phyloP scores from a whole-genome alignment of 179 eudicot genomes.

The Pouteria campechiana region DNA sequence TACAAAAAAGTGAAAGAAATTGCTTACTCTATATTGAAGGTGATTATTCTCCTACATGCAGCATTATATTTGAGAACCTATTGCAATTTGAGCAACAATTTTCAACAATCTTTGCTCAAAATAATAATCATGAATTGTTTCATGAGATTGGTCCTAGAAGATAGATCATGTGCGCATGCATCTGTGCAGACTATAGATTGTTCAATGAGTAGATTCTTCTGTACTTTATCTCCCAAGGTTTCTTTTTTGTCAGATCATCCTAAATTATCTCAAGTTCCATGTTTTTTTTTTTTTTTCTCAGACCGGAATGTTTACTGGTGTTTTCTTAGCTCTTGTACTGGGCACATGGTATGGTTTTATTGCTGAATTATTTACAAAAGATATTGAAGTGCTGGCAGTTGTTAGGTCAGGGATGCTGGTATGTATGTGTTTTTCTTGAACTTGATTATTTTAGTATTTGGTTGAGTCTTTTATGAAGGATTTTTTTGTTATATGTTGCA shows the following conservation, averaged over 20 bases:
- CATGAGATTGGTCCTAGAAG: too few relatives aligned
- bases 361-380: slow-evolving; percentile 49
- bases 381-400: slow-evolving; percentile 36
- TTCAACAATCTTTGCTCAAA: too few relatives aligned
- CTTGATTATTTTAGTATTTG: background rate
- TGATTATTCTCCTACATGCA: slow-evolving; percentile 1
- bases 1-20: slow-evolving; percentile 47
- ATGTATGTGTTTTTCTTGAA: slow-evolving; percentile 1
- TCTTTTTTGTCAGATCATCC: background rate
- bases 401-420: slow-evolving; percentile 52
- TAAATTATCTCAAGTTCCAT: too few relatives aligned
- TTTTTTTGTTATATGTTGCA: slow-evolving; percentile 7
- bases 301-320: slow-evolving; percentile 49
- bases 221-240: background rate
- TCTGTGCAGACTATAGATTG: too few relatives aligned
- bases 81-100: too few relatives aligned
- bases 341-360: slow-evolving; percentile 47
- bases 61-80: too few relatives aligned
- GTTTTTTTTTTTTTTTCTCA: slow-evolving; percentile 12
- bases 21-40: slow-evolving; percentile 44
- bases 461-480: background rate
- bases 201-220: background rate
- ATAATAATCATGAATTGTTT: too few relatives aligned
- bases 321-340: slow-evolving; percentile 38
- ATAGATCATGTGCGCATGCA: too few relatives aligned